Evolutionary conservation across 2,329 filamentous ascomycete genomes (phyloP), one percentile per base, ranked within the genome.

Genomic region (Aspergillus texensis): DNA sequence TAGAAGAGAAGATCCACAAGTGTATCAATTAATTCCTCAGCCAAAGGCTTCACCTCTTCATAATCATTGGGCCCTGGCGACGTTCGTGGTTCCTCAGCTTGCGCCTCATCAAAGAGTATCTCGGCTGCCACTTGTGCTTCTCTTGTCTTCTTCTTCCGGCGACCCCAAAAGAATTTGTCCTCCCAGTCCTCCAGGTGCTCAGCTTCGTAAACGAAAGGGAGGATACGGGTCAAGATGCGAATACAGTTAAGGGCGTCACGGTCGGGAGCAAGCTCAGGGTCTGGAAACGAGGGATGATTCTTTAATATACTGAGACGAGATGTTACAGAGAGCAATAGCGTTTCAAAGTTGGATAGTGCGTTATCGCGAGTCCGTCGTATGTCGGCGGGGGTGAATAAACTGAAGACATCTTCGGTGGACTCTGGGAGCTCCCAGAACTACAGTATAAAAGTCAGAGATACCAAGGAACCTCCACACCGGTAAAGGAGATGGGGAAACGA

Each of bases 381-480:
- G 76, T 96, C 92, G 63, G 90, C 88, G 6, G 93, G 89, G 43
- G 94, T 93, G 80, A 97, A 98, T 65, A 98, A 87, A 75, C 93
- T 96, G 83, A 98, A 98, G 74, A 99, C 89, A 83, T 99, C 95
- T 76, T 98, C 95, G 58, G 92, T 89, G 16, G 93, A 94, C 79
- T 98, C 95, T 66, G 95, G 95, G 50, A 99, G 89, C 79, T 97
- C 92, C 94, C 94, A 98, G 82, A 98, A 98, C 91, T 97, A 61
- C 12, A 61, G n/a, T 30, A 43, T 28, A 12, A 56, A 16, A 19
- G 64, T 78, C 60, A 80, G 73, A 50, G 21, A 50, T 16, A 59
- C 14, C 19, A 8, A 46, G 26, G 9, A 30, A 34, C 39, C 43
- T 46, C n/a, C 26, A 54, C 54, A 21, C 3, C 52, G 57, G 39